phyloP scores from a whole-genome alignment of 371 early-diverging fungal genomes.

The Mortierella sp. region DNA sequence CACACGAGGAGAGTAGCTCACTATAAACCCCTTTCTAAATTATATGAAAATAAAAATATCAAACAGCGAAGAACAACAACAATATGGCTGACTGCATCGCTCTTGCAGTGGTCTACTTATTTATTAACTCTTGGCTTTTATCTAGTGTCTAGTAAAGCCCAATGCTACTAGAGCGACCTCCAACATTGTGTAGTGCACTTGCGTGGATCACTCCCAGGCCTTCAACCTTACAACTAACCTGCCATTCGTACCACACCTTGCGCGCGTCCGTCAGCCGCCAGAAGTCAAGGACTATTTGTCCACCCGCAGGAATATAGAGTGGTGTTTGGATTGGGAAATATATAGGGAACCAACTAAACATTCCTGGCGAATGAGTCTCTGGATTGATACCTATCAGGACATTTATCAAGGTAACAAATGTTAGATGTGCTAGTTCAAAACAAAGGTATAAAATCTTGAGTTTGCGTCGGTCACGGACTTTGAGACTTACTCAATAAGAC shows the following conservation, averaged over 20 bases:
- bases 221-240: constrained; percentile 51
- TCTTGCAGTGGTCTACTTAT: too few species aligned
- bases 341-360: constrained; percentile 98
- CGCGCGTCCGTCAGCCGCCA: constrained; percentile 84
- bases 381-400: constrained; percentile 75
- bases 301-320: constrained; percentile 69
- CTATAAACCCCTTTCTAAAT: too few species aligned
- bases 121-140: background rate
- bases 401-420: too few species aligned
- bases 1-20: too few species aligned
- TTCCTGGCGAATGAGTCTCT: constrained; percentile 85
- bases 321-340: constrained; percentile 91
- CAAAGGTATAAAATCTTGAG: too few species aligned
- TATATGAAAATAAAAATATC: too few species aligned
- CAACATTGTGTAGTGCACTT: constrained; percentile 40
- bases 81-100: too few species aligned
- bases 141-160: constrained; percentile 27
- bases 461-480: background rate
- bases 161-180: constrained; percentile 47
- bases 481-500: constrained; percentile 74
- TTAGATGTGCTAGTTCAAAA: too few species aligned
- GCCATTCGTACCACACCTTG: constrained; percentile 98
- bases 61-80: too few species aligned
- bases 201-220: constrained; percentile 42
- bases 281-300: constrained; percentile 77